These are phyloP conservation scores for Buxus sempervirens DNA, from an alignment of 164 flowering plant species.

Conservation along the genomic window DNA sequence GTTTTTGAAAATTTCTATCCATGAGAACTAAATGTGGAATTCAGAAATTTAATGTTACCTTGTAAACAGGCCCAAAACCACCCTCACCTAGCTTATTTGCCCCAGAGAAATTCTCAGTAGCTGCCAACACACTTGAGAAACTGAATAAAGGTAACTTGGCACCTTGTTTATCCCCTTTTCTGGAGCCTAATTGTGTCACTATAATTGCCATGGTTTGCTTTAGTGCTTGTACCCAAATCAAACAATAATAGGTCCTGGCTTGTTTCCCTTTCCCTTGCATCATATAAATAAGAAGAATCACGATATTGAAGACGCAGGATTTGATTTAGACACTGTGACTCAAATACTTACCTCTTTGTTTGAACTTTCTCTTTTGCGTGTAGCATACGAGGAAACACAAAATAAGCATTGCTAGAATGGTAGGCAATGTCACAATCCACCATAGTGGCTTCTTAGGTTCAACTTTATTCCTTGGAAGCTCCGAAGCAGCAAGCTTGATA, in stretches of 20 bases:
- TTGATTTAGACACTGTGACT: too few species aligned
- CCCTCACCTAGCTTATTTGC: slow-evolving; percentile 19
- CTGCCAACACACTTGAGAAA: background rate
- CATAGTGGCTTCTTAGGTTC: background rate
- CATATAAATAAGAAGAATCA: background rate
- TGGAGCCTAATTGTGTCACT: background rate
- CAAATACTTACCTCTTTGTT: background rate
- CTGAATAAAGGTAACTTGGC: background rate
- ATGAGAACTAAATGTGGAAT: too few species aligned
- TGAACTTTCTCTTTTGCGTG: background rate
- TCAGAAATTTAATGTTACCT: background rate
- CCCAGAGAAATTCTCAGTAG: slow-evolving; percentile 14
- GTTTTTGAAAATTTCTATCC: too few species aligned
- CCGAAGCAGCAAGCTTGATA: slow-evolving; percentile 22
- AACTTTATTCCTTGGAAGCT: background rate
- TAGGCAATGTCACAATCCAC: background rate
- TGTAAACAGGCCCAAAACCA: slow-evolving; percentile 20
- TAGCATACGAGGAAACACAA: background rate
- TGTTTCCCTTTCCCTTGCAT: background rate
- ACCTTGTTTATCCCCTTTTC: background rate
- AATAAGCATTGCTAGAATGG: background rate
- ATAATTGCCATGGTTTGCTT: background rate
- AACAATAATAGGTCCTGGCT: background rate
- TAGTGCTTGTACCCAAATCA: background rate
- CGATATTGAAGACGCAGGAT: too few species aligned